These are phyloP conservation scores for Globisporangium carolinianum DNA, from an alignment of 352 stramenopile genomes.

Conservation along the genomic window DNA sequence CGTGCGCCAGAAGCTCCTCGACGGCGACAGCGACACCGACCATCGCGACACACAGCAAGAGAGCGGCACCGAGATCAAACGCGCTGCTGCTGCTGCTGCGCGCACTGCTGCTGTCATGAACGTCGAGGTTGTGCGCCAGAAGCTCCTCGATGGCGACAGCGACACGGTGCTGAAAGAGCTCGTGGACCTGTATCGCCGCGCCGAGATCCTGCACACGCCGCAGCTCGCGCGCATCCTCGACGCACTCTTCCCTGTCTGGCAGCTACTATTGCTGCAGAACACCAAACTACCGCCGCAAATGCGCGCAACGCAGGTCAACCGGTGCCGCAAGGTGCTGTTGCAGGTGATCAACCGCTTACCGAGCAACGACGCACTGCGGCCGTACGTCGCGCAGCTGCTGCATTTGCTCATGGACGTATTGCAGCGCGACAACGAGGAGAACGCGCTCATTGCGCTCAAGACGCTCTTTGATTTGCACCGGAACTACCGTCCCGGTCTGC, in stretches of 20 bases:
- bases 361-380: slow-evolving; percentile 92
- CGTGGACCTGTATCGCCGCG: slow-evolving; percentile 79
- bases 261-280: slow-evolving; percentile 84
- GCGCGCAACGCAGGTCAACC: slow-evolving; percentile 71
- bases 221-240: slow-evolving; percentile 90
- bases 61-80: slow-evolving; percentile 1
- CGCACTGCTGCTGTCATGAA: slow-evolving; percentile 47
- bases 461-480: slow-evolving; percentile 98
- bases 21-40: slow-evolving; percentile 48
- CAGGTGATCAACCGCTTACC: slow-evolving; percentile 94
- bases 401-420: slow-evolving; percentile 92
- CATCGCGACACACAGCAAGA: not conserved
- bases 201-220: slow-evolving; percentile 83
- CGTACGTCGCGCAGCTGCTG: slow-evolving; percentile 91
- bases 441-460: slow-evolving; percentile 91
- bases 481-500: slow-evolving; percentile 89
- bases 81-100: slow-evolving; percentile 3
- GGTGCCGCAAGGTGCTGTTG: slow-evolving; percentile 89
- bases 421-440: slow-evolving; percentile 95
- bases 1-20: slow-evolving; percentile 80
- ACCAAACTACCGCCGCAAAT: slow-evolving; percentile 67
- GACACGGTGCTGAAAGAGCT: slow-evolving; percentile 80
- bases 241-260: slow-evolving; percentile 87
- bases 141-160: slow-evolving; percentile 70
- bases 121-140: slow-evolving; percentile 82